phyloP scores from a whole-genome alignment of 805 yeast species.

The Wickerhamiella azyma region DNA sequence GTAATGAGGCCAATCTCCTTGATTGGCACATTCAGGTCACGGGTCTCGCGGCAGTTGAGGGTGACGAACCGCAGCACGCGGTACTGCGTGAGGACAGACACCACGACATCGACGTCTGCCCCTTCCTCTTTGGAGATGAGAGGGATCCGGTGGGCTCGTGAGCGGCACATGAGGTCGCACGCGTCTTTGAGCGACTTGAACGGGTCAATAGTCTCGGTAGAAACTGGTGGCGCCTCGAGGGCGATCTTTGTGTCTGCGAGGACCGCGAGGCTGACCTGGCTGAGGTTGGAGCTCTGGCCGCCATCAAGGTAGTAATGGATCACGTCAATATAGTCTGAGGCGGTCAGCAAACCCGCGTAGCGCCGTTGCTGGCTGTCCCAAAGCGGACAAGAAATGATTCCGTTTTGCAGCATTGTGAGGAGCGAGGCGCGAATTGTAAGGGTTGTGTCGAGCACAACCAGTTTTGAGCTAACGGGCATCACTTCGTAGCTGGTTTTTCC shows the following conservation, averaged over 20 bases:
- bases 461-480: constrained; percentile 82
- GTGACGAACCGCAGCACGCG: constrained; percentile 92
- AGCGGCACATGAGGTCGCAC: constrained; percentile 77
- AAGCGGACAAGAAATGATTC: constrained; percentile 89
- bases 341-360: constrained; percentile 88
- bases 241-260: constrained; percentile 75
- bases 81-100: constrained; percentile 88
- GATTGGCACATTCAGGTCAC: constrained; percentile 64
- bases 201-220: constrained; percentile 81
- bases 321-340: constrained; percentile 86
- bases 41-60: constrained; percentile 87
- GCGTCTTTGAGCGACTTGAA: constrained; percentile 82
- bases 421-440: constrained; percentile 79
- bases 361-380: constrained; percentile 85
- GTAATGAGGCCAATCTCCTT: constrained; percentile 50
- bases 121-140: constrained; percentile 88
- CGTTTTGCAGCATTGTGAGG: constrained; percentile 79
- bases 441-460: constrained; percentile 87
- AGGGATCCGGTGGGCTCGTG: constrained; percentile 87
- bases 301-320: constrained; percentile 70
- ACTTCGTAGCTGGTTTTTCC: constrained; percentile 94
- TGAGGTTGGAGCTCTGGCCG: constrained; percentile 77
- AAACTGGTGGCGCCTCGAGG: constrained; percentile 74
- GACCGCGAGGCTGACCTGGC: constrained; percentile 71
- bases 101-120: constrained; percentile 86